Conservation (phyloP, 169 alveolate species). For the Cryptosporidium meleagridis region DNA sequence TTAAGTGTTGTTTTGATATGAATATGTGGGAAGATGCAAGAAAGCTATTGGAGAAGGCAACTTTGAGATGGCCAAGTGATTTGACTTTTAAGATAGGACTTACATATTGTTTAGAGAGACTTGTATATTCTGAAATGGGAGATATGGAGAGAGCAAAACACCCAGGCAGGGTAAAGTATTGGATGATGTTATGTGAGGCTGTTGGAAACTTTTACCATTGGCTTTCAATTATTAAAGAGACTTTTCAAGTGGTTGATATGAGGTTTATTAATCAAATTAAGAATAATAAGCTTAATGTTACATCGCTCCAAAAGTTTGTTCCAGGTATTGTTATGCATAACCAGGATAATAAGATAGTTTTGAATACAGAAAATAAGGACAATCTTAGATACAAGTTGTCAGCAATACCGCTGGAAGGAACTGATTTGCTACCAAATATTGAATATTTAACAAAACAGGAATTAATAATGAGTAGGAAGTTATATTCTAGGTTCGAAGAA, state of each 20-base stretch:
- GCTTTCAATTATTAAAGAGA: slow-evolving; percentile 61
- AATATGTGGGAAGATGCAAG: slow-evolving; percentile 74
- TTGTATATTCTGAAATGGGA: slow-evolving; percentile 69
- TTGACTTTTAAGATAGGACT: slow-evolving; percentile 57
- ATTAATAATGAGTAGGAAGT: slow-evolving; percentile 54
- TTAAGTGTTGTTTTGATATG: slow-evolving; percentile 70
- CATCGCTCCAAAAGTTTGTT: slow-evolving; percentile 34
- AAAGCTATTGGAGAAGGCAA: slow-evolving; percentile 40
- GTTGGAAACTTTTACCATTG: slow-evolving; percentile 66
- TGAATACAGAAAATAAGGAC: slow-evolving; percentile 5
- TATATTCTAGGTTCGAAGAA: slow-evolving; percentile 69
- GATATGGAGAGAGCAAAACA: slow-evolving; percentile 74
- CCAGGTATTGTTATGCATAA: slow-evolving; percentile 42
- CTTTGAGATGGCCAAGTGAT: slow-evolving; percentile 69
- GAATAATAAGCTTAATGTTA: slow-evolving; percentile 15
- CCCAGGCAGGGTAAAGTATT: slow-evolving; percentile 70
- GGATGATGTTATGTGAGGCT: slow-evolving; percentile 72
- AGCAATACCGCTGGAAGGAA: slow-evolving; percentile 58
- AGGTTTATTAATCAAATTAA: slow-evolving; percentile 47
- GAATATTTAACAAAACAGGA: slow-evolving; percentile 47
- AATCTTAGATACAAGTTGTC: slow-evolving; percentile 20
- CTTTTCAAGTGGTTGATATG: slow-evolving; percentile 42
- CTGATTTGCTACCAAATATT: slow-evolving; percentile 28
- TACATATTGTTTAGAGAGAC: slow-evolving; percentile 50
- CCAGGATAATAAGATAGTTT: slow-evolving; percentile 6